These are phyloP conservation scores for Fusarium annulatum DNA, from an alignment of 2,329 filamentous ascomycete species.

Conservation along the genomic window DNA sequence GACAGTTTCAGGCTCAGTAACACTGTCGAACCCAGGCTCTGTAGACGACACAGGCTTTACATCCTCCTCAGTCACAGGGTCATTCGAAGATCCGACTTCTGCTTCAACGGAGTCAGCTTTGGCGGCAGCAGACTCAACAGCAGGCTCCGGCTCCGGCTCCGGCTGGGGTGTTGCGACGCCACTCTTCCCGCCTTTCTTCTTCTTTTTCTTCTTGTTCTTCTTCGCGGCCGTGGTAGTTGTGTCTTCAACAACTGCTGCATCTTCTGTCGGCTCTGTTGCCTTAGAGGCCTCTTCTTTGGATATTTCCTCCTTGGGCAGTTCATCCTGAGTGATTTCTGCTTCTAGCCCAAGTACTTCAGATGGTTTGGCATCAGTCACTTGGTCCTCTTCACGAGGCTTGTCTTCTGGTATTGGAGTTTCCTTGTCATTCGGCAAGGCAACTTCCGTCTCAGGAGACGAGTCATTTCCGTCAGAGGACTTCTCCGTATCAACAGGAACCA, in stretches of 20 bases:
- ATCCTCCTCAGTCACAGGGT: not conserved
- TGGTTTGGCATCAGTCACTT: not conserved
- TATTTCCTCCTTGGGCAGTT: not conserved
- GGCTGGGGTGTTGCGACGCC: not conserved
- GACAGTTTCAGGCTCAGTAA: not conserved
- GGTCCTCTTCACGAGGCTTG: constrained; percentile 2
- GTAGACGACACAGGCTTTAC: not conserved
- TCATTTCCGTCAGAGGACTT: not conserved
- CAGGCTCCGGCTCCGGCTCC: not conserved
- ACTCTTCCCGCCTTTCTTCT: constrained; percentile 16
- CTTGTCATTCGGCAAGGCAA: not conserved
- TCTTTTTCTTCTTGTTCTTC: constrained; percentile 22
- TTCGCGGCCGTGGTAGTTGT: not conserved
- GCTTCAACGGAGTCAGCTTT: not conserved
- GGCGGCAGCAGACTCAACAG: not conserved
- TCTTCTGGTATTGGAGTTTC: not conserved
- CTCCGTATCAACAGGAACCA: not conserved
- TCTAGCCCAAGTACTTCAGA: not conserved
- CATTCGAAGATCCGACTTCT: not conserved
- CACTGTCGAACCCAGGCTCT: not conserved
- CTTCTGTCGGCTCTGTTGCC: constrained; percentile 6
- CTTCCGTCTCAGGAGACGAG: not conserved
- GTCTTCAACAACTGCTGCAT: not conserved
- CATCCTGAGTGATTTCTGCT: not conserved
- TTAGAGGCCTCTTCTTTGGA: constrained; percentile 6